These are phyloP conservation scores for Fusarium sp. DNA, from an alignment of 2,329 filamentous ascomycete genomes.

Conservation along the genomic window DNA sequence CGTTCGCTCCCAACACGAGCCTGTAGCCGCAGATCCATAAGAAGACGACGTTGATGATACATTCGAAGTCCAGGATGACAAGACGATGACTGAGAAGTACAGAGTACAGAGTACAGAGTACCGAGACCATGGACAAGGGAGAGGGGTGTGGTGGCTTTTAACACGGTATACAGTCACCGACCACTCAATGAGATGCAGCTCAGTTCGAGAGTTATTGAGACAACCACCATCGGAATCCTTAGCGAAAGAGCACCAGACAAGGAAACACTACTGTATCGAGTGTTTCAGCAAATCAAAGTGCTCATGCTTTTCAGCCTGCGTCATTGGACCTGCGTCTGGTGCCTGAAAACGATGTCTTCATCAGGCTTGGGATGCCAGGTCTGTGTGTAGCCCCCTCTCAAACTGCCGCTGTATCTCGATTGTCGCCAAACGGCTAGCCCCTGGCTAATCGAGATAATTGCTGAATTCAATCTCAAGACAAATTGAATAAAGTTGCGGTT, in stretches of 20 bases:
- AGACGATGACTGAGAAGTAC: slow-evolving; percentile 10
- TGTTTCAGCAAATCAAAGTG: not conserved
- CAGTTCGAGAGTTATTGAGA: not conserved
- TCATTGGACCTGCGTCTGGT: not conserved
- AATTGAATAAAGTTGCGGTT: slow-evolving; percentile 32
- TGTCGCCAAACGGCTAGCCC: not conserved
- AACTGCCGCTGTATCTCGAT: not conserved
- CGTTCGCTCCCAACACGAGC: slow-evolving; percentile 12
- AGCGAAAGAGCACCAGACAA: not conserved
- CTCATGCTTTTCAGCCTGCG: not conserved
- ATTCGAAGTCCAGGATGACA: slow-evolving; percentile 13
- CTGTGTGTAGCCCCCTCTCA: not conserved
- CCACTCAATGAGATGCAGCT: slow-evolving; percentile 1
- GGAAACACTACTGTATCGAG: not conserved
- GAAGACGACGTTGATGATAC: not conserved
- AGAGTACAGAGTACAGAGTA: slow-evolving; percentile 2
- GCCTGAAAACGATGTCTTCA: not conserved
- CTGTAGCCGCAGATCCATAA: slow-evolving; percentile 7
- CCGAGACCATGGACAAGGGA: not conserved
- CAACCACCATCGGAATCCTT: not conserved
- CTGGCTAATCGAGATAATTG: slow-evolving; percentile 6
- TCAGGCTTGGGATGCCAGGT: not conserved
- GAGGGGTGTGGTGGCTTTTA: slow-evolving; percentile 20
- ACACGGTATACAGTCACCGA: not conserved
- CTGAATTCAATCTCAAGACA: slow-evolving; percentile 21